These are phyloP conservation scores for Apiospora koreana DNA, from an alignment of 2,329 filamentous ascomycete species.

Conservation along the genomic window DNA sequence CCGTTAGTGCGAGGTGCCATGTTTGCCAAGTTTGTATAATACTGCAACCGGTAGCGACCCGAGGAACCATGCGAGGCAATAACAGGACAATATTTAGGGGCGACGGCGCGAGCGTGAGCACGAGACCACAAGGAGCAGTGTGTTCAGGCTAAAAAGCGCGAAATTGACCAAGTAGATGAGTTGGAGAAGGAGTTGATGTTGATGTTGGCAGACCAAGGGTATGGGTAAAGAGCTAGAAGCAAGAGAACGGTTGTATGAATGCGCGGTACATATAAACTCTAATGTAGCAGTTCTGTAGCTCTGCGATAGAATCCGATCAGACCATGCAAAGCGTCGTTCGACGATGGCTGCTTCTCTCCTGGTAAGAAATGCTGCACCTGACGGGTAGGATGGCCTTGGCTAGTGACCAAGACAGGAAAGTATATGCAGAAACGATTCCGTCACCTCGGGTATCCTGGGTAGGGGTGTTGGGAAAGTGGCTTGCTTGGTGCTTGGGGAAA, in stretches of 20 bases:
- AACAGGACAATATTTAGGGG: neutral
- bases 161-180: neutral
- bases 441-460: slow-evolving; percentile 3
- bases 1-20: slow-evolving; percentile 55
- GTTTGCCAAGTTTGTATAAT: slow-evolving; percentile 20
- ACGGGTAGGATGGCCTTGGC: slow-evolving; percentile 3
- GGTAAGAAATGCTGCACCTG: slow-evolving; percentile 9
- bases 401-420: slow-evolving; percentile 1
- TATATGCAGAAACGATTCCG: slow-evolving; percentile 8
- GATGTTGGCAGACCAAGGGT: neutral
- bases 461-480: neutral
- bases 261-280: neutral
- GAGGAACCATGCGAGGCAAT: slow-evolving; percentile 9
- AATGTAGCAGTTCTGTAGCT: neutral
- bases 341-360: slow-evolving; percentile 5
- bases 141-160: slow-evolving; percentile 5
- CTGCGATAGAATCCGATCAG: neutral
- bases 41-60: neutral
- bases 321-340: neutral
- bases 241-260: neutral
- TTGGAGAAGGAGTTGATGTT: neutral
- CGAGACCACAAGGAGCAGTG: neutral
- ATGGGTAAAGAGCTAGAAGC: neutral
- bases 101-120: neutral
- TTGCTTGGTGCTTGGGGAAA: neutral